phyloP scores from a whole-genome alignment of 2,329 filamentous ascomycete species.

The Ceratocystis cubensis region DNA sequence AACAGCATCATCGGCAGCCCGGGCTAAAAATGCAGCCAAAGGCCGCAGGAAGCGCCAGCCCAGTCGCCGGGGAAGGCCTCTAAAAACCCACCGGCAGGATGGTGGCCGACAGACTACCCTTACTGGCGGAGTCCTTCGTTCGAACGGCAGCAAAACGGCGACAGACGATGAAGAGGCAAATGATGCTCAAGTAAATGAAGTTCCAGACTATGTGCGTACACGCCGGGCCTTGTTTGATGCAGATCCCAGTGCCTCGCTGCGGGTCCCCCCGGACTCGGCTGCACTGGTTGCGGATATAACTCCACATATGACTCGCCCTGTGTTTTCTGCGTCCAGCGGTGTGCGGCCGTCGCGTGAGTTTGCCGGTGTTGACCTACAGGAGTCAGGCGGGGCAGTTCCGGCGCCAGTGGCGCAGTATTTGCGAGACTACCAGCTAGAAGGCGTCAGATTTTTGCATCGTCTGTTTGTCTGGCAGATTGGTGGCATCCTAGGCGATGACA shows the following conservation, averaged over 20 bases:
- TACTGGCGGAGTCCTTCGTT: background rate
- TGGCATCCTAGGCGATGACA: slow-evolving; percentile 86
- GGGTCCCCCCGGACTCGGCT: slow-evolving; percentile 63
- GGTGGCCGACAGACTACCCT: background rate
- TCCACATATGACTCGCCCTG: slow-evolving; percentile 46
- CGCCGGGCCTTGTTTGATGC: slow-evolving; percentile 60
- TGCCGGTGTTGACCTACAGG: slow-evolving; percentile 59
- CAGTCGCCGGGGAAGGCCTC: background rate
- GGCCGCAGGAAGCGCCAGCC: background rate
- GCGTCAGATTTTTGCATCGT: slow-evolving; percentile 73
- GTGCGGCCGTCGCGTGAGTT: slow-evolving; percentile 57
- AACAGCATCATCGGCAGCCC: background rate
- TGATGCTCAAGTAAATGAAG: background rate
- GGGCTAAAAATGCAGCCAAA: background rate
- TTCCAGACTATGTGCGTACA: slow-evolving; percentile 61
- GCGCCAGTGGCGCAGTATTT: slow-evolving; percentile 84
- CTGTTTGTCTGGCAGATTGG: slow-evolving; percentile 86
- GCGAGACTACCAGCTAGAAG: slow-evolving; percentile 79
- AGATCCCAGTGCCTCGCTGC: slow-evolving; percentile 51
- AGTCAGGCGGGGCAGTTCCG: slow-evolving; percentile 71
- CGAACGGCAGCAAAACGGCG: background rate
- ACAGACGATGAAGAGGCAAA: background rate
- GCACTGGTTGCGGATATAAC: slow-evolving; percentile 57
- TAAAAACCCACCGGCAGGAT: background rate
- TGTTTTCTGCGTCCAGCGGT: slow-evolving; percentile 43